A percentile compares a stretch with the other conserved stretches of the same genome.
phyloP scores from a whole-genome alignment of 1,139 yeast genomes.

The Geotrichum aggregatum region DNA sequence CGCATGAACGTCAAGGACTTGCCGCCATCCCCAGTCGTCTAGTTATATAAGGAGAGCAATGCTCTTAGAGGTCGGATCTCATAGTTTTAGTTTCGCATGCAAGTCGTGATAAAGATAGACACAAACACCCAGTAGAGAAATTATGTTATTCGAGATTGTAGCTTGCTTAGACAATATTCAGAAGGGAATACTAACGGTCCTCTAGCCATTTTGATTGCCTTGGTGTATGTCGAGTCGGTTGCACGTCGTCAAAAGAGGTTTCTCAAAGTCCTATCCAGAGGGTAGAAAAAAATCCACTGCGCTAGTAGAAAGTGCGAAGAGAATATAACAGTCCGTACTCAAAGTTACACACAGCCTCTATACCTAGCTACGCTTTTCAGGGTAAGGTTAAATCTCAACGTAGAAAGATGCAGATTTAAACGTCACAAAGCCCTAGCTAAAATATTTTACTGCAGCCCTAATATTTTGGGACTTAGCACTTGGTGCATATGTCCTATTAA shows the following conservation, averaged over 20 bases:
- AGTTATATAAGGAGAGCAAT: too few relatives aligned
- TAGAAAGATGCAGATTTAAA: too few relatives aligned
- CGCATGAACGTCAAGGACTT: too few relatives aligned
- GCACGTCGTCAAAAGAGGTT: constrained; percentile 20
- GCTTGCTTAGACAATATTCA: background rate
- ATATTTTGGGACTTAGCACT: too few relatives aligned
- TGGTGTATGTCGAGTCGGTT: constrained; percentile 18
- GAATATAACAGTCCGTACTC: background rate
- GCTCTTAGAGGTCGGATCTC: too few relatives aligned
- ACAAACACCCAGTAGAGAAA: background rate
- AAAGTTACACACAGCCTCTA: background rate
- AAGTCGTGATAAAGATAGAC: background rate
- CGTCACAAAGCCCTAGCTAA: too few relatives aligned
- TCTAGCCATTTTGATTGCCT: constrained; percentile 70
- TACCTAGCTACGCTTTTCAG: too few relatives aligned
- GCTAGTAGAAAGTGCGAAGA: background rate
- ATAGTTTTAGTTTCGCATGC: too few relatives aligned
- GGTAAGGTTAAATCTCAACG: too few relatives aligned
- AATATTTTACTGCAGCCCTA: too few relatives aligned
- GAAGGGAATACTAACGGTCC: constrained; percentile 67
- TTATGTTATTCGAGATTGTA: background rate
- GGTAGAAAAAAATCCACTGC: constrained; percentile 10
- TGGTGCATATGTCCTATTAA: too few relatives aligned
- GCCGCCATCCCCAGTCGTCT: too few relatives aligned
- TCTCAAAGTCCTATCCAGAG: constrained; percentile 16